A percentile compares a stretch with the other conserved stretches of the same genome.
phyloP scores from a whole-genome alignment of 2,329 filamentous ascomycete species.

The Lithohypha guttulata region DNA sequence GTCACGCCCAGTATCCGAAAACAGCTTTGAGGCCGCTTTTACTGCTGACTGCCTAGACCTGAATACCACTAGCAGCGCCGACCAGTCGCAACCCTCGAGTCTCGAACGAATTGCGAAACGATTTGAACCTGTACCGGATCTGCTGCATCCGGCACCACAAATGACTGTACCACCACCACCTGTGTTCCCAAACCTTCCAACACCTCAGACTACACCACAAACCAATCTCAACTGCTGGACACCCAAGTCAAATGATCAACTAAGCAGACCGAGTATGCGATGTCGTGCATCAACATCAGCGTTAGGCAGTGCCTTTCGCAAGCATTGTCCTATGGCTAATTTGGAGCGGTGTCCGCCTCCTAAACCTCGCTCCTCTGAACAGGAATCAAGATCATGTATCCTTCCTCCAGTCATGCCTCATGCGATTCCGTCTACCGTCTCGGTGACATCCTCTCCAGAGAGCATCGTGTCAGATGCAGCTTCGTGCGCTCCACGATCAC shows the following conservation, averaged over 20 bases:
- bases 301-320: conserved; percentile 47
- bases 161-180: conserved; percentile 43
- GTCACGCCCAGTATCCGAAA: not conserved
- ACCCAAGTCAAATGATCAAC: conserved; percentile 25
- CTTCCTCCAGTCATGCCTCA: too few relatives aligned
- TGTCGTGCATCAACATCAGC: conserved; percentile 46
- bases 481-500: conserved; percentile 44
- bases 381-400: too few relatives aligned
- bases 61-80: conserved; percentile 7
- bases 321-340: conserved; percentile 44
- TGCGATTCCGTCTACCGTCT: not conserved
- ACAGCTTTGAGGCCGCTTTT: not conserved
- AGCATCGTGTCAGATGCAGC: conserved; percentile 53
- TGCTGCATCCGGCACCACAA: conserved; percentile 8
- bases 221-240: conserved; percentile 22
- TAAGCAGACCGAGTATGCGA: conserved; percentile 47
- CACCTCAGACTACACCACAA: conserved; percentile 52
- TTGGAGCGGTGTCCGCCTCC: conserved; percentile 40
- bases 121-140: not conserved
- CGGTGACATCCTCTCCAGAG: conserved; percentile 42
- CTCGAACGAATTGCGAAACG: conserved; percentile 2
- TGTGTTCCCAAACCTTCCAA: conserved; percentile 47
- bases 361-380: conserved; percentile 18
- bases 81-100: conserved; percentile 6
- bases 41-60: not conserved